A percentile compares a stretch with the other conserved stretches of the same genome.
Evolutionary conservation across 2,329 filamentous ascomycete species (phyloP).

Genomic region (Diaporthe citri): DNA sequence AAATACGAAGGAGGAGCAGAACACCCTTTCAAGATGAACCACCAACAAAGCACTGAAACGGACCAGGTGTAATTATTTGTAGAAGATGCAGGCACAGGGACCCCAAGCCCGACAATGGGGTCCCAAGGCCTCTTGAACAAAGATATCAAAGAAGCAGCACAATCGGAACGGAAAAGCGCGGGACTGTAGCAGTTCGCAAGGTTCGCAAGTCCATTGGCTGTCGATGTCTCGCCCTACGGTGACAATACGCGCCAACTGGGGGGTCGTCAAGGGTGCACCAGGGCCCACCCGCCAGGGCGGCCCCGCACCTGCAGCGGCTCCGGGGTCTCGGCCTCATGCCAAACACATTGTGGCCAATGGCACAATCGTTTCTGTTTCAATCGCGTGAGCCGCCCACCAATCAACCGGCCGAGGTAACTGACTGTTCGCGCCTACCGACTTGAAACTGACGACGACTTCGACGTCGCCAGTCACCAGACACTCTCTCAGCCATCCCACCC

Average conservation of each 20-base stretch:
- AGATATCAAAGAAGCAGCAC: conserved; percentile 27
- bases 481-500: neutral
- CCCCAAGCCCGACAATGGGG: conserved; percentile 22
- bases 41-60: conserved; percentile 23
- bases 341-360: conserved; percentile 34
- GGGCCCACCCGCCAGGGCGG: neutral
- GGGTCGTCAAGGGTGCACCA: neutral
- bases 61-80: conserved; percentile 25
- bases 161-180: neutral
- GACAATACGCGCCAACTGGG: conserved; percentile 30
- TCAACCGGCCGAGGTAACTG: conserved; percentile 7
- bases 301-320: conserved; percentile 18
- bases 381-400: conserved; percentile 14
- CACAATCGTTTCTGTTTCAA: conserved; percentile 20
- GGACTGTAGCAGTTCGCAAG: neutral
- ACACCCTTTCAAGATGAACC: conserved; percentile 6
- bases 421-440: neutral
- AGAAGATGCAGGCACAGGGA: neutral
- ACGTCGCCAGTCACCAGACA: neutral
- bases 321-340: neutral
- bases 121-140: conserved; percentile 4
- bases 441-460: conserved; percentile 18
- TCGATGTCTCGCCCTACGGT: neutral
- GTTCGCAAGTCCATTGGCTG: conserved; percentile 19
- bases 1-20: neutral